A percentile compares a stretch with the other conserved stretches of the same genome.
Conservation (phyloP, 805 yeast species). For the Suhomyces sp. region DNA sequence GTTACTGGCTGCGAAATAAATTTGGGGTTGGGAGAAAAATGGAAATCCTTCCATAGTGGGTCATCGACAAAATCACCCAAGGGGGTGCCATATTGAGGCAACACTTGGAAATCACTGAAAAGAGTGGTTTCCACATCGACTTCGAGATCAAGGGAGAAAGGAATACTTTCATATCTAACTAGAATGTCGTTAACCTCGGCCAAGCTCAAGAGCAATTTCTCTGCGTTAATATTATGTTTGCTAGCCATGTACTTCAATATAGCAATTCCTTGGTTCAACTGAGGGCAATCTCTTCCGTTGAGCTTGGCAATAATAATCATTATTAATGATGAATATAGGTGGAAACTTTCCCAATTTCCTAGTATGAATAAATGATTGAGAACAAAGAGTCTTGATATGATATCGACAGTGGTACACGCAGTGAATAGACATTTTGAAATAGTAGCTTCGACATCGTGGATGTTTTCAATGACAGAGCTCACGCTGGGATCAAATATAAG, state of each 20-base stretch:
- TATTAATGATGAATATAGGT: constrained; percentile 34
- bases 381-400: constrained; percentile 27
- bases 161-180: constrained; percentile 23
- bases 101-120: neutral
- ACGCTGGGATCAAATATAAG: constrained; percentile 29
- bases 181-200: constrained; percentile 24
- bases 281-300: constrained; percentile 17
- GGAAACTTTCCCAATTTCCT: constrained; percentile 44
- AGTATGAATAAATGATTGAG: constrained; percentile 28
- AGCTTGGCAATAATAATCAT: constrained; percentile 27
- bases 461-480: constrained; percentile 20
- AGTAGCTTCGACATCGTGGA: constrained; percentile 23
- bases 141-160: constrained; percentile 19
- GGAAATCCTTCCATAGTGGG: constrained; percentile 7
- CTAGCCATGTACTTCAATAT: constrained; percentile 35
- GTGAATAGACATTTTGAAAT: constrained; percentile 29
- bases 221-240: constrained; percentile 36
- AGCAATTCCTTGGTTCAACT: constrained; percentile 28
- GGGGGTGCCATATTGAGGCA: constrained; percentile 8
- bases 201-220: constrained; percentile 28
- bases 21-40: constrained; percentile 2
- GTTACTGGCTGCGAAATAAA: neutral
- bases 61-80: constrained; percentile 6
- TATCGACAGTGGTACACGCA: constrained; percentile 31
- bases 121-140: constrained; percentile 7